Percentiles rank a stretch among this genome's conserved stretches.
Evolutionary conservation across 345 rosid species (phyloP).

Genomic region (Hibiscus trionum): DNA sequence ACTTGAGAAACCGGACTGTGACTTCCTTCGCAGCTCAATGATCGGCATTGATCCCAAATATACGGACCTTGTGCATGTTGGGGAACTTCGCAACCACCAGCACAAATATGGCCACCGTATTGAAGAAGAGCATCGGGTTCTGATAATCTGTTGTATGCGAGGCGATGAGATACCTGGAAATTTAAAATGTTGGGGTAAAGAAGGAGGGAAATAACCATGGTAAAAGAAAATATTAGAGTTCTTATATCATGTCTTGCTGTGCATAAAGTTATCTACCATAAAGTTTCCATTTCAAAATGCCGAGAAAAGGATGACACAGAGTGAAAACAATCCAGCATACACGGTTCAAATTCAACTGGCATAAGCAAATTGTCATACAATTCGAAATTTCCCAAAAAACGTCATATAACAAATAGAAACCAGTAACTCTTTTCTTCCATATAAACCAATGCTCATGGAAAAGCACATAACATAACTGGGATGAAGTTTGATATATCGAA

Average conservation of each 20-base stretch:
- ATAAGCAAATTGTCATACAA: conserved; percentile 1
- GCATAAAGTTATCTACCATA: no score
- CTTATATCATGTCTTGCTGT: no score
- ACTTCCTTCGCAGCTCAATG: conserved; percentile 24
- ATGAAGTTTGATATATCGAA: not conserved
- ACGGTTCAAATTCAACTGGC: not conserved
- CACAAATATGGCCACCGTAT: conserved; percentile 58
- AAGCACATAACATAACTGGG: no score
- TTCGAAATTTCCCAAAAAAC: no score
- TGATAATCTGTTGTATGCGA: conserved; percentile 79
- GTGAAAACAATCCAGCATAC: not conserved
- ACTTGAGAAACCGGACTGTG: not conserved
- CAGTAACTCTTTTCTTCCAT: no score
- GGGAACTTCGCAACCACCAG: conserved; percentile 79
- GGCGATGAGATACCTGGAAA: conserved; percentile 63
- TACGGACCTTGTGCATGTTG: conserved; percentile 85
- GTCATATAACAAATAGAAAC: no score
- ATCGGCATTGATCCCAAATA: conserved; percentile 77
- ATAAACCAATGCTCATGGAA: no score
- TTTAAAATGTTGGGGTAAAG: not conserved
- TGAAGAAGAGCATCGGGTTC: conserved; percentile 66
- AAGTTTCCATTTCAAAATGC: not conserved
- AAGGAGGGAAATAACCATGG: not conserved
- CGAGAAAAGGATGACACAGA: not conserved
- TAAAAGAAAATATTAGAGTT: not conserved